A percentile compares a stretch with the other conserved stretches of the same genome.
phyloP scores from a whole-genome alignment of 208 protist species.

The Trypanosoma boissoni region DNA sequence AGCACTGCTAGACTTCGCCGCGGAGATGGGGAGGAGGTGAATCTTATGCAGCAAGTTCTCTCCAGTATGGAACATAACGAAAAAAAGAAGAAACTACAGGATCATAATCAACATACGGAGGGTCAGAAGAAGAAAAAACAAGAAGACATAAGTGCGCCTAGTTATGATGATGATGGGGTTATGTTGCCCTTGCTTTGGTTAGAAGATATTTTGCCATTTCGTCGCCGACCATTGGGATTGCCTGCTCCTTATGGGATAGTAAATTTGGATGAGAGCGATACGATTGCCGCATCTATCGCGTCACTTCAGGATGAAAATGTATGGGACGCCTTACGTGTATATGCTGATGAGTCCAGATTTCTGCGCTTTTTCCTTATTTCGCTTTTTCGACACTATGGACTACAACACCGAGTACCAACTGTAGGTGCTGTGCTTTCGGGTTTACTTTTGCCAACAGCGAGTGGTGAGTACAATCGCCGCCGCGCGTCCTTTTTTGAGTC shows the following conservation, averaged over 20 bases:
- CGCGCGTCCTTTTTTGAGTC: conserved; percentile 26
- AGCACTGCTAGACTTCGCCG: not conserved
- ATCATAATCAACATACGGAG: not conserved
- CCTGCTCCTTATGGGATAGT: not conserved
- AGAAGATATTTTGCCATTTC: conserved; percentile 18
- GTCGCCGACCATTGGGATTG: conserved; percentile 3
- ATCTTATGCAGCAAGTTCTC: conserved; percentile 16
- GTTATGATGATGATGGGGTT: not conserved
- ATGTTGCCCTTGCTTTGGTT: not conserved
- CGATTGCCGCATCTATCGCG: not conserved
- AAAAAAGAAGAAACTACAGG: not conserved
- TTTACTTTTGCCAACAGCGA: conserved; percentile 7
- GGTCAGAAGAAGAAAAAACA: not conserved
- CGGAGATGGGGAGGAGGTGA: not conserved
- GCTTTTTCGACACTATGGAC: conserved; percentile 38
- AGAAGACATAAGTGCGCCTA: not conserved
- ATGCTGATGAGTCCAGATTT: conserved; percentile 40
- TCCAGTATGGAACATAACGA: conserved; percentile 8
- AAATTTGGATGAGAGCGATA: not conserved
- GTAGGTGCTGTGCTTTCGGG: conserved; percentile 15
- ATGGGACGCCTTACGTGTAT: conserved; percentile 38
- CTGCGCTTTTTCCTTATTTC: conserved; percentile 48
- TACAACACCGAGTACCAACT: conserved; percentile 28
- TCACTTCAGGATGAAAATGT: conserved; percentile 23
- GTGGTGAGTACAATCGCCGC: not conserved